Conservation (phyloP, 164 flowering plant species). For the Umbellularia californica region DNA sequence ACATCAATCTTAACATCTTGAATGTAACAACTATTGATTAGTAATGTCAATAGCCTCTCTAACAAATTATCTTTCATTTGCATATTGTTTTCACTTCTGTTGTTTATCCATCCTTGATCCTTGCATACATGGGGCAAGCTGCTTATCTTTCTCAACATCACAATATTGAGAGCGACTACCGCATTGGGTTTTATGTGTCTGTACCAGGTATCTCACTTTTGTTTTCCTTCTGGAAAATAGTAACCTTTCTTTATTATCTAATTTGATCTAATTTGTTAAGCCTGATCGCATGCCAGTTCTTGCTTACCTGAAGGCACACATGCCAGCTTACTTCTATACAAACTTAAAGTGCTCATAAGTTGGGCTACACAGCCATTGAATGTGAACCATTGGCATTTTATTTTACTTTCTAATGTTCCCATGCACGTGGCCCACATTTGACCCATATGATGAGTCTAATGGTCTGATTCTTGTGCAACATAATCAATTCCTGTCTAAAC, state of each 20-base stretch:
- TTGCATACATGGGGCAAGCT: conserved; percentile 96
- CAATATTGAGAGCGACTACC: conserved; percentile 26
- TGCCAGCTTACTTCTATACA: background rate
- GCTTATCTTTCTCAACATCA: conserved; percentile 78
- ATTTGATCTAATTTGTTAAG: background rate
- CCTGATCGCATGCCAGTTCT: background rate
- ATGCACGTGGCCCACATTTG: background rate
- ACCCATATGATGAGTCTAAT: background rate
- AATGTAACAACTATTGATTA: background rate
- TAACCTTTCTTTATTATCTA: background rate
- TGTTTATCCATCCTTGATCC: conserved; percentile 80
- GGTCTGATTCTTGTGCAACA: background rate
- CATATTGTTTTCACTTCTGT: conserved; percentile 82
- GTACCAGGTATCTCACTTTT: conserved; percentile 58
- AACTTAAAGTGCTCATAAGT: background rate
- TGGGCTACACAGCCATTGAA: background rate
- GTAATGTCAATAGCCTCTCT: background rate
- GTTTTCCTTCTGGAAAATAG: background rate
- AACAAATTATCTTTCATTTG: conserved; percentile 7
- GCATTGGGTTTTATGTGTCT: conserved; percentile 79
- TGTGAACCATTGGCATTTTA: too few relatives aligned
- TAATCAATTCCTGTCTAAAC: too few relatives aligned
- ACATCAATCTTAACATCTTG: background rate
- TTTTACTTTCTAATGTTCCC: too few relatives aligned
- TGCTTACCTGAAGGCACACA: background rate